Percentiles rank a stretch among this genome's conserved stretches.
These are phyloP conservation scores for Aspergillus sp. DNA, from an alignment of 2,329 filamentous ascomycete genomes.

Conservation along the genomic window DNA sequence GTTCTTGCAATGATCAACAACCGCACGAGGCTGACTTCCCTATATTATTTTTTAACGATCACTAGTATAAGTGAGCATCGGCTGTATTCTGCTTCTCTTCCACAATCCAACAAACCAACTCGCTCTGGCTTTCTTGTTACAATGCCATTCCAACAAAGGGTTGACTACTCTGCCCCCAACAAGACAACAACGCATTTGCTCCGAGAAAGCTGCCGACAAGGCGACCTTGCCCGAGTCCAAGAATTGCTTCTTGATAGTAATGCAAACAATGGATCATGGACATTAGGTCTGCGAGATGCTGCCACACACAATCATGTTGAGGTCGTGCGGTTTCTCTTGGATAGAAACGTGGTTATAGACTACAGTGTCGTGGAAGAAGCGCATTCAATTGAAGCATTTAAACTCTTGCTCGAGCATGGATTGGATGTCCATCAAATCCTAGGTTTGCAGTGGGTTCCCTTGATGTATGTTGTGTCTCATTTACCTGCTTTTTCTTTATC, in stretches of 20 bases:
- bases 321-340: neutral
- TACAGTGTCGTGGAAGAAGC: neutral
- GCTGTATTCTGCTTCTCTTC: neutral
- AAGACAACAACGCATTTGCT: neutral
- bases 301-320: neutral
- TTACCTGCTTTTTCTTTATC: neutral
- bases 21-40: neutral
- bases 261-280: neutral
- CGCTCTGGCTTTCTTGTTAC: neutral
- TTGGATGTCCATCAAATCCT: neutral
- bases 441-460: neutral
- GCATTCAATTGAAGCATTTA: neutral
- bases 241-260: neutral
- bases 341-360: neutral
- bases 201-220: neutral
- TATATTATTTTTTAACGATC: no score
- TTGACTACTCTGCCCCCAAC: neutral
- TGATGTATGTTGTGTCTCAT: neutral
- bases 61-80: no score
- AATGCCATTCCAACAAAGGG: neutral
- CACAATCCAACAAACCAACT: neutral
- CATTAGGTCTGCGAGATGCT: neutral
- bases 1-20: neutral
- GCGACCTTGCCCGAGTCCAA: neutral
- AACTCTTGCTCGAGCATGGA: neutral